Evolutionary conservation across 2,329 filamentous ascomycete genomes (phyloP).

Genomic region (Penicillium sp.): DNA sequence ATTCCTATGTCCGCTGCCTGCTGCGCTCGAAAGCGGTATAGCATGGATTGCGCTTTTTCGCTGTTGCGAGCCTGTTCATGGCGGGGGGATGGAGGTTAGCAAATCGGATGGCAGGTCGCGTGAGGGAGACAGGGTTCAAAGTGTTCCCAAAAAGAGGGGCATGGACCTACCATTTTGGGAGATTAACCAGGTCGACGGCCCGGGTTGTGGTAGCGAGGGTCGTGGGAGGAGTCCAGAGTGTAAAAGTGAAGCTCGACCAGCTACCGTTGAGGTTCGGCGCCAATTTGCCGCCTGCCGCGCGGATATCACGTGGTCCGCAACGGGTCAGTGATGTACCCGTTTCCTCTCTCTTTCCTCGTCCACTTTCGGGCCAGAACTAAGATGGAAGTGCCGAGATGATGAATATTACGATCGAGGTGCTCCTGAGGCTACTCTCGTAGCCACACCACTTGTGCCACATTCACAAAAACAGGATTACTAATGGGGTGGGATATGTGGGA

Average conservation of each 20-base stretch:
- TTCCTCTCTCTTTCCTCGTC: no score
- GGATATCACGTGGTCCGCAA: constrained; percentile 19
- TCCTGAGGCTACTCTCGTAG: no score
- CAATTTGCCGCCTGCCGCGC: constrained; percentile 30
- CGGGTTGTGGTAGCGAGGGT: constrained; percentile 15
- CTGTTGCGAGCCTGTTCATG: constrained; percentile 81
- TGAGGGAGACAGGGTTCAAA: neutral
- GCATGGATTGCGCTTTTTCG: constrained; percentile 99
- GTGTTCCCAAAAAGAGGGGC: neutral
- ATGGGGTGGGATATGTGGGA: no score
- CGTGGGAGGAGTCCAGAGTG: constrained; percentile 25
- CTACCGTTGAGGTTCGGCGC: constrained; percentile 34
- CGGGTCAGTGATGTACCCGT: no score
- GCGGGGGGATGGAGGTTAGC: constrained; percentile 24
- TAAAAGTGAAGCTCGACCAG: constrained; percentile 29
- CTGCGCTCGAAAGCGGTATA: constrained; percentile 98
- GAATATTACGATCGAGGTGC: no score
- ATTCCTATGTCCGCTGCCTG: constrained; percentile 96
- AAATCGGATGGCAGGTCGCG: constrained; percentile 11
- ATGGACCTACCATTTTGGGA: constrained; percentile 35
- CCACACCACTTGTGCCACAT: no score
- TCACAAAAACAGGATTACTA: no score
- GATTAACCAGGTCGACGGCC: constrained; percentile 22
- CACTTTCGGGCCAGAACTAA: no score
- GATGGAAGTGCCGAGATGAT: no score